phyloP scores from a whole-genome alignment of 73 alveolate genomes.

The Symbiodinium natans region DNA sequence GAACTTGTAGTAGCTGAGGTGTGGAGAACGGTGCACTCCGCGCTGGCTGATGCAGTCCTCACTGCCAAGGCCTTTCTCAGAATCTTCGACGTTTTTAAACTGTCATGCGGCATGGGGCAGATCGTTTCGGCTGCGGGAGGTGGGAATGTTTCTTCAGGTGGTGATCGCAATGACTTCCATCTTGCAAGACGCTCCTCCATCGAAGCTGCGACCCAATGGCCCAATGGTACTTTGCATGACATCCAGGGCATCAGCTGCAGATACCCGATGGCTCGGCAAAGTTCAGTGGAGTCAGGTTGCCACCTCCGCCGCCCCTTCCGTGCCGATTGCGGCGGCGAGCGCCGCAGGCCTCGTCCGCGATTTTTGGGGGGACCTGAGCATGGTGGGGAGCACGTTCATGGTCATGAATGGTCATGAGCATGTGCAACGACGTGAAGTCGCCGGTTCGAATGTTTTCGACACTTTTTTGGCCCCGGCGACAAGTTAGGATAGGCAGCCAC shows the following conservation, averaged over 20 bases:
- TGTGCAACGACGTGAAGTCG: too few species aligned
- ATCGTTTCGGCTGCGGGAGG: not conserved
- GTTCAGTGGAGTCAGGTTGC: too few species aligned
- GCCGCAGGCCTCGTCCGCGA: too few species aligned
- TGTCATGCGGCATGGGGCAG: too few species aligned
- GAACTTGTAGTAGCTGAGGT: conserved; percentile 2
- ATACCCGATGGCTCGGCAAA: too few species aligned
- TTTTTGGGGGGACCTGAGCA: too few species aligned
- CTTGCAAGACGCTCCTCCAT: not conserved
- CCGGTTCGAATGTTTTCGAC: too few species aligned
- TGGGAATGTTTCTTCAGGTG: not conserved
- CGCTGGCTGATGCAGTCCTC: conserved; percentile 49
- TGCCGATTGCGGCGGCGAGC: not conserved
- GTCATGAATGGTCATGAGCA: too few species aligned
- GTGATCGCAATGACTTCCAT: conserved; percentile 44
- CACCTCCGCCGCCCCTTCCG: not conserved
- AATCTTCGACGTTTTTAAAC: too few species aligned
- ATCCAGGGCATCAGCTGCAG: not conserved
- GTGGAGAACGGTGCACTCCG: conserved; percentile 66
- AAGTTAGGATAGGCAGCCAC: too few species aligned
- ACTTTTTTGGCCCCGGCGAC: too few species aligned
- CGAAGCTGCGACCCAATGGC: not conserved
- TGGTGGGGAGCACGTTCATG: too few species aligned
- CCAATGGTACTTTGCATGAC: not conserved
- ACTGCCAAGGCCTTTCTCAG: conserved; percentile 40